Conservation (phyloP, 129 eudicot genomes). For the Solidago caesia region DNA sequence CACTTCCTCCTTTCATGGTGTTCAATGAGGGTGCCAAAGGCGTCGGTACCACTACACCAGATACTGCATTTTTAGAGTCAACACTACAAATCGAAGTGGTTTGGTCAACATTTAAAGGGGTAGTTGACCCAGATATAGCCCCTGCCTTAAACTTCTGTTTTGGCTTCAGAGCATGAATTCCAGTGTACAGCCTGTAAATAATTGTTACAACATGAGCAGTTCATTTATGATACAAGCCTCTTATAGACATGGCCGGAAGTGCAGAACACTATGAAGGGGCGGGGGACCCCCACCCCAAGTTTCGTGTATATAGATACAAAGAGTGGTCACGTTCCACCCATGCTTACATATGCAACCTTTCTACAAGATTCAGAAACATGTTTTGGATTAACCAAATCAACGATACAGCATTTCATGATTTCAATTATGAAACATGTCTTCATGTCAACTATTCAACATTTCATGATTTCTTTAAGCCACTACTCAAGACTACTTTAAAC, state of each 20-base stretch:
- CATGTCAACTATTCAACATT: not conserved
- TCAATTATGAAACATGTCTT: not conserved
- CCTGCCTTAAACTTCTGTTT: slow-evolving; percentile 66
- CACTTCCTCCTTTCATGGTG: slow-evolving; percentile 38
- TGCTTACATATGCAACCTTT: too few species aligned
- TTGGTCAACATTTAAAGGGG: slow-evolving; percentile 64
- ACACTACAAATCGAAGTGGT: slow-evolving; percentile 41
- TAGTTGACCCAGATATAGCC: slow-evolving; percentile 55
- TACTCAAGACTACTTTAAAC: not conserved
- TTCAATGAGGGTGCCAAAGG: slow-evolving; percentile 53
- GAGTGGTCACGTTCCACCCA: too few species aligned
- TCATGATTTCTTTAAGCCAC: not conserved
- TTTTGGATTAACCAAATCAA: not conserved
- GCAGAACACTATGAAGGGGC: too few species aligned
- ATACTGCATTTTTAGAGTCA: slow-evolving; percentile 48
- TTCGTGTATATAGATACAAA: too few species aligned
- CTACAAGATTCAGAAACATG: not conserved
- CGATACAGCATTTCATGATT: not conserved
- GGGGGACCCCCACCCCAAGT: too few species aligned
- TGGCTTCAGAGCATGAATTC: slow-evolving; percentile 79
- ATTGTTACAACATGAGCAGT: not conserved
- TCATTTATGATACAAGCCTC: not conserved
- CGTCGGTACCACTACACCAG: slow-evolving; percentile 42
- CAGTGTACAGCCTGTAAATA: slow-evolving; percentile 68
- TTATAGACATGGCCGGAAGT: too few species aligned